Percentiles rank a stretch among this genome's conserved stretches.
Conservation (phyloP, 2,329 filamentous ascomycete genomes). For the Fusarium xylarioides region DNA sequence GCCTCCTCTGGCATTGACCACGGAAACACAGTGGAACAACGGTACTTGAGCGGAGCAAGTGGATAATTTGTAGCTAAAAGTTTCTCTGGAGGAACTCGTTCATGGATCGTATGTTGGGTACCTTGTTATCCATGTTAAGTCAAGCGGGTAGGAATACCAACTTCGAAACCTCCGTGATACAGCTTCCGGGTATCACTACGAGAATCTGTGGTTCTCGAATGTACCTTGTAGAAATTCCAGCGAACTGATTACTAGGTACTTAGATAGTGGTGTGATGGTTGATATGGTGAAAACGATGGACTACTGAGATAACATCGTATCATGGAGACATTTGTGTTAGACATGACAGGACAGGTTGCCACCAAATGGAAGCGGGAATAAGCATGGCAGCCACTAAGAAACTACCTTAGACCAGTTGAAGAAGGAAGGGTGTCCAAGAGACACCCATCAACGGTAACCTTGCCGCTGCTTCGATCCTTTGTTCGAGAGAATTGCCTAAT, state of each 20-base stretch:
- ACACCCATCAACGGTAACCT: neutral
- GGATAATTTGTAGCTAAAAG: conserved; percentile 10
- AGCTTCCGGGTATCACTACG: neutral
- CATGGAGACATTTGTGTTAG: conserved; percentile 4
- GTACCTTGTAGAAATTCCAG: neutral
- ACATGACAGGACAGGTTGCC: neutral
- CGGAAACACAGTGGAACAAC: conserved; percentile 20
- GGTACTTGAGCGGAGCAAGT: conserved; percentile 18
- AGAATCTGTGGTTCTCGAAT: neutral
- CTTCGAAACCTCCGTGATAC: neutral
- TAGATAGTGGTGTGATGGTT: neutral
- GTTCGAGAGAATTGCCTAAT: conserved; percentile 30
- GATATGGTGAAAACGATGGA: neutral
- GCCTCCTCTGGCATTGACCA: conserved; percentile 7
- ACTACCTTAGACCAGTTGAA: neutral
- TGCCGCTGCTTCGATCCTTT: conserved; percentile 10
- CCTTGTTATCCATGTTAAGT: neutral
- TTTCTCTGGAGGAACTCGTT: conserved; percentile 3
- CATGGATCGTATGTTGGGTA: conserved; percentile 12
- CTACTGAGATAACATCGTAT: conserved; percentile 23
- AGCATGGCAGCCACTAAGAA: neutral
- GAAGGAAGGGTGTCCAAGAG: neutral
- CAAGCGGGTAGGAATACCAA: neutral
- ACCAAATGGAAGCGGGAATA: neutral
- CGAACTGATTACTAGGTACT: neutral